phyloP scores from a whole-genome alignment of 805 yeast genomes.

The Monosporozyma siamensis region DNA sequence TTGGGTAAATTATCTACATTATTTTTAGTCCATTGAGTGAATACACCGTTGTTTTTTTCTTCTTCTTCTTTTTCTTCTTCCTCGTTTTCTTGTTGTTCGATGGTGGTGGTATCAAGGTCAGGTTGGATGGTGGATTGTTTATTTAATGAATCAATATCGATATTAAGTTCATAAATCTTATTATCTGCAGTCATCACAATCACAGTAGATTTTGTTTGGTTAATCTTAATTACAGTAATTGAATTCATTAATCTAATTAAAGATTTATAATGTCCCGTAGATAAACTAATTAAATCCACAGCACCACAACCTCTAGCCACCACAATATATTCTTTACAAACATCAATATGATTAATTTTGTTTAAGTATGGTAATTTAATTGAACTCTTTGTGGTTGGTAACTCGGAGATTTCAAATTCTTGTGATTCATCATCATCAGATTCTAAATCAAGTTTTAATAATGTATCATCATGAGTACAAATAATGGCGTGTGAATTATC shows the following conservation, averaged over 20 bases:
- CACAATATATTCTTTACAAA: slow-evolving; percentile 44
- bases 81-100: background rate
- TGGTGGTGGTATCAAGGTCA: too few relatives aligned
- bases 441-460: slow-evolving; percentile 37
- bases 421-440: slow-evolving; percentile 34
- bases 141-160: background rate
- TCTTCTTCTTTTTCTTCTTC: slow-evolving; percentile 1
- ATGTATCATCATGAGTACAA: slow-evolving; percentile 54
- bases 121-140: slow-evolving; percentile 5
- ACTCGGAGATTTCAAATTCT: slow-evolving; percentile 25
- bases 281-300: slow-evolving; percentile 40
- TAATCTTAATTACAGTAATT: slow-evolving; percentile 55
- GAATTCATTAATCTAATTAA: slow-evolving; percentile 51
- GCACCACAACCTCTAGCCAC: slow-evolving; percentile 58
- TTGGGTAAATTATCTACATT: slow-evolving; percentile 70
- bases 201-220: slow-evolving; percentile 39
- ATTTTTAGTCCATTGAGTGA: slow-evolving; percentile 69
- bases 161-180: slow-evolving; percentile 59
- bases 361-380: slow-evolving; percentile 38
- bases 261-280: slow-evolving; percentile 26
- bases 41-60: slow-evolving; percentile 12
- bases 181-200: slow-evolving; percentile 65
- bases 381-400: slow-evolving; percentile 27
- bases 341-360: slow-evolving; percentile 44
- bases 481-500: slow-evolving; percentile 40